These are phyloP conservation scores for Curvularia sp. DNA, from an alignment of 2,329 filamentous ascomycete species.

Conservation along the genomic window DNA sequence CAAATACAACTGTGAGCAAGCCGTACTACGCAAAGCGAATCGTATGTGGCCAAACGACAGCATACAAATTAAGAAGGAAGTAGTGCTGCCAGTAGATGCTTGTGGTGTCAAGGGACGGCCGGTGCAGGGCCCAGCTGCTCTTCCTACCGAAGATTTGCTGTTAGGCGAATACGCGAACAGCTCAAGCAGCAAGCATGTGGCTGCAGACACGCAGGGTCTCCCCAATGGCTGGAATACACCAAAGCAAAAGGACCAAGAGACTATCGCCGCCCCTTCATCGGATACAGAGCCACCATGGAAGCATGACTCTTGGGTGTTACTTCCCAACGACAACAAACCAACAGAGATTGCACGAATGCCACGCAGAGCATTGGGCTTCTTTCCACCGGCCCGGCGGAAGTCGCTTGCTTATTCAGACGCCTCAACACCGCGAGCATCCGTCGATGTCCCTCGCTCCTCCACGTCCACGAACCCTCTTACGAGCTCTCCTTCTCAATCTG, in stretches of 20 bases:
- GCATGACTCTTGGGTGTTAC: slow-evolving; percentile 86
- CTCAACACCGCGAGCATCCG: slow-evolving; percentile 71
- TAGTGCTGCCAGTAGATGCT: slow-evolving; percentile 87
- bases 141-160: slow-evolving; percentile 51
- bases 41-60: slow-evolving; percentile 94
- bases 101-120: slow-evolving; percentile 81
- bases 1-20: slow-evolving; percentile 84
- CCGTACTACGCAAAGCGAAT: slow-evolving; percentile 85
- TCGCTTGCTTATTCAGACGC: slow-evolving; percentile 70
- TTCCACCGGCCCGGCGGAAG: slow-evolving; percentile 89
- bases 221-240: slow-evolving; percentile 51
- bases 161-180: slow-evolving; percentile 41
- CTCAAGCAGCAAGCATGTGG: slow-evolving; percentile 24
- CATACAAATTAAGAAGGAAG: slow-evolving; percentile 80
- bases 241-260: slow-evolving; percentile 45
- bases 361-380: slow-evolving; percentile 83
- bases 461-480: slow-evolving; percentile 42
- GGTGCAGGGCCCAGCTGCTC: slow-evolving; percentile 47
- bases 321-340: slow-evolving; percentile 73
- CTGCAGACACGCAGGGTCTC: slow-evolving; percentile 31
- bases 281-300: slow-evolving; percentile 72
- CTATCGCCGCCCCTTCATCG: slow-evolving; percentile 44
- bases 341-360: slow-evolving; percentile 88
- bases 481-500: slow-evolving; percentile 50
- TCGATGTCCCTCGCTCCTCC: slow-evolving; percentile 64